Percentiles rank a stretch among this genome's conserved stretches.
phyloP scores from a whole-genome alignment of 768 basidiomycete genomes.

The Termitomyces sp. region DNA sequence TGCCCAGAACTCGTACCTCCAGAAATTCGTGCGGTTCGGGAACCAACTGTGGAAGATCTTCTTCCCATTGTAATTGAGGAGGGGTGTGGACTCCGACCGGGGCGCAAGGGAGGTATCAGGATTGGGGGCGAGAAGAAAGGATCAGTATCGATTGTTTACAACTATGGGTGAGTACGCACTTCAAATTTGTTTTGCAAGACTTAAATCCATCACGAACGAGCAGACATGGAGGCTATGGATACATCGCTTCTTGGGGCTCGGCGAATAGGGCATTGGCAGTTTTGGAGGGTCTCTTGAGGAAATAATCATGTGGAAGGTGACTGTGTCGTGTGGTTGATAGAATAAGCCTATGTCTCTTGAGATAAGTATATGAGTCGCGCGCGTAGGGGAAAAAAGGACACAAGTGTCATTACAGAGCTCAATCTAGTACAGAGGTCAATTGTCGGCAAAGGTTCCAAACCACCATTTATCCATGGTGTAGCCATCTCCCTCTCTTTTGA shows the following conservation, averaged over 20 bases:
- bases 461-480: conserved; percentile 43
- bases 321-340: neutral
- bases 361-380: neutral
- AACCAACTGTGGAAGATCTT: conserved; percentile 49
- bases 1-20: conserved; percentile 52
- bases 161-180: conserved; percentile 53
- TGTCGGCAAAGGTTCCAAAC: conserved; percentile 29
- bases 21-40: conserved; percentile 36
- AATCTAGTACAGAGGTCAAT: neutral
- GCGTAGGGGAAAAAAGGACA: neutral
- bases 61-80: conserved; percentile 49
- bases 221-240: conserved; percentile 63
- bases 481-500: conserved; percentile 30
- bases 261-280: conserved; percentile 49
- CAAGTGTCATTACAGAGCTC: neutral
- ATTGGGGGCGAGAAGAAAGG: conserved; percentile 41
- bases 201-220: conserved; percentile 4
- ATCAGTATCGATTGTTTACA: conserved; percentile 52
- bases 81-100: conserved; percentile 55
- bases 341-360: neutral
- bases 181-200: neutral
- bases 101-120: conserved; percentile 55
- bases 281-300: conserved; percentile 31
- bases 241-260: conserved; percentile 64
- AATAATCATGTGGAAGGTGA: neutral